Conservation (phyloP, 2,329 filamentous ascomycete genomes). For the Xylariaceae sp. region DNA sequence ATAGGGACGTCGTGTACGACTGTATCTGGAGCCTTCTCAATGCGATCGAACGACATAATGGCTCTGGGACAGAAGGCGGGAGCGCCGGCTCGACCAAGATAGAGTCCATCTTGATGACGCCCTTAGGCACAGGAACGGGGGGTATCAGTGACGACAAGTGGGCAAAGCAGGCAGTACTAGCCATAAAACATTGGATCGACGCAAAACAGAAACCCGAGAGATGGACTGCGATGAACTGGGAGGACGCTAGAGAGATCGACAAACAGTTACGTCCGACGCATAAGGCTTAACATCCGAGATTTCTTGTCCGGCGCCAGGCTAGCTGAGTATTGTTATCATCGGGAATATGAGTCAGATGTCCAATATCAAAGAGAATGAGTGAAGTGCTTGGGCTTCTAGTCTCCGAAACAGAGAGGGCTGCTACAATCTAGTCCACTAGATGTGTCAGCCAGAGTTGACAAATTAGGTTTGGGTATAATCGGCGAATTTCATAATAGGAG, state of each 20-base stretch:
- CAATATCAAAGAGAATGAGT: no score
- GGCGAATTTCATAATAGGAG: no score
- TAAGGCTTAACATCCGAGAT: background rate
- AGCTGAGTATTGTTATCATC: no score
- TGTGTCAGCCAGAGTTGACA: no score
- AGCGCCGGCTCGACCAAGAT: slow-evolving; percentile 37
- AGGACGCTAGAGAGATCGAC: background rate
- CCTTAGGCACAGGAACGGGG: slow-evolving; percentile 53
- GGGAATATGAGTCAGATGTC: no score
- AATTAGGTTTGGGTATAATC: no score
- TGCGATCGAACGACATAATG: slow-evolving; percentile 52
- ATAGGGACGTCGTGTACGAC: slow-evolving; percentile 57
- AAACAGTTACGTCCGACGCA: background rate
- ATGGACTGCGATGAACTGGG: slow-evolving; percentile 47
- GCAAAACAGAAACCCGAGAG: slow-evolving; percentile 45
- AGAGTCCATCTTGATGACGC: slow-evolving; percentile 51
- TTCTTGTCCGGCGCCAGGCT: background rate
- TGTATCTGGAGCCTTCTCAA: slow-evolving; percentile 56
- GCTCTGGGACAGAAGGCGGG: slow-evolving; percentile 17
- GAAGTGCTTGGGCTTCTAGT: no score
- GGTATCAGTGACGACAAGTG: slow-evolving; percentile 48
- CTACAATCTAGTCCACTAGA: no score
- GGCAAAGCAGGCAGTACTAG: slow-evolving; percentile 53
- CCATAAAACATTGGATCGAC: slow-evolving; percentile 55
- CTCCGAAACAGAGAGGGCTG: no score